A percentile compares a stretch with the other conserved stretches of the same genome.
Evolutionary conservation across 1,139 yeast species (phyloP).

Genomic region (Zygoascus sp.): DNA sequence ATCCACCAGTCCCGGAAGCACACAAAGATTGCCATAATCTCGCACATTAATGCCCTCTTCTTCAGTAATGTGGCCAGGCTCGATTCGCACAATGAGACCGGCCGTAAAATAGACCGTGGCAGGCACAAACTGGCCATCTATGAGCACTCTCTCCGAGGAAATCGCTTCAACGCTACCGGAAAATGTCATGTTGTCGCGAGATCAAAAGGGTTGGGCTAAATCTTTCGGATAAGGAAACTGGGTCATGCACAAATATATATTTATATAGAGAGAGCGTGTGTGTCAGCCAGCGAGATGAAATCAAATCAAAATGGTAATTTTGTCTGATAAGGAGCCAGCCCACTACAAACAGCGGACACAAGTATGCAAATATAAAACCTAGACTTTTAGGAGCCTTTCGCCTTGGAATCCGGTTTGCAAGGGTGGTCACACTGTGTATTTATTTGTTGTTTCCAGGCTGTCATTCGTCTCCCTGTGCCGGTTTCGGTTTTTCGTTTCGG

Average conservation of each 20-base stretch:
- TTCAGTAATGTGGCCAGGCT: constrained; percentile 13
- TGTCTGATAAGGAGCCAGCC: not conserved
- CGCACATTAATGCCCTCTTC: constrained; percentile 10
- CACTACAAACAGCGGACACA: not conserved
- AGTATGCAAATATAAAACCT: no score
- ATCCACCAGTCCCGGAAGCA: constrained; percentile 90
- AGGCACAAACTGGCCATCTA: constrained; percentile 47
- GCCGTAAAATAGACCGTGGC: constrained; percentile 66
- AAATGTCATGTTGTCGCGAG: constrained; percentile 7
- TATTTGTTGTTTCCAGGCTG: not conserved
- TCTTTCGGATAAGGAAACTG: no score
- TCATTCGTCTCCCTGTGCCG: not conserved
- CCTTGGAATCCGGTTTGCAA: no score
- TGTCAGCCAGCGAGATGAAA: no score
- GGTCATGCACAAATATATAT: no score
- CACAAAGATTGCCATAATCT: constrained; percentile 57
- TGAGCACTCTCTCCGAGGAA: constrained; percentile 59
- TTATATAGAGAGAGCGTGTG: no score
- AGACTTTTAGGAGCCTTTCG: no score
- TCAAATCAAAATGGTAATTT: not conserved
- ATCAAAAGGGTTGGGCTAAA: no score
- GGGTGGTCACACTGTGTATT: not conserved
- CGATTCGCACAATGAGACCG: constrained; percentile 60
- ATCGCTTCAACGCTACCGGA: constrained; percentile 29
- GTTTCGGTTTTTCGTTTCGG: not conserved